These are phyloP conservation scores for Phytopythium ostracodes DNA, from an alignment of 352 stramenopile species.

Conservation along the genomic window DNA sequence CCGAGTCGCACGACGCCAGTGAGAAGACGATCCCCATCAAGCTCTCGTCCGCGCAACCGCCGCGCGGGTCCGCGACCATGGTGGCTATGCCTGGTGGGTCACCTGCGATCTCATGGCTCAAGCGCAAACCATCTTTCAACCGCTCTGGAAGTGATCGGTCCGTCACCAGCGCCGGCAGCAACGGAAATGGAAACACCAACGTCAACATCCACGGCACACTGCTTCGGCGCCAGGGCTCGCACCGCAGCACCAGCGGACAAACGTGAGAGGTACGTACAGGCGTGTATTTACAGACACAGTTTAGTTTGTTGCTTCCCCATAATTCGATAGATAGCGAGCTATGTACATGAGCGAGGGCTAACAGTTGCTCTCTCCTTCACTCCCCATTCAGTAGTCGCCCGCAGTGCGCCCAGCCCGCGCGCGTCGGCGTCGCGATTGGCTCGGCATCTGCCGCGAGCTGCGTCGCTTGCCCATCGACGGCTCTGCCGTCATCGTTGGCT, in stretches of 20 bases:
- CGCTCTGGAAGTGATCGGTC: neutral
- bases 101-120: neutral
- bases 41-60: constrained; percentile 27
- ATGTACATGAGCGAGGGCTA: neutral
- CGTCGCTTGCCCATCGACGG: neutral
- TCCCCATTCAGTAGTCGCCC: neutral
- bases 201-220: neutral
- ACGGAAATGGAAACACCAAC: neutral
- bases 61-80: neutral
- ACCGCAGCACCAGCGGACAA: neutral
- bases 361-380: neutral
- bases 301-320: neutral
- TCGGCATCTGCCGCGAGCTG: constrained; percentile 1
- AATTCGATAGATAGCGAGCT: constrained; percentile 4
- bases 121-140: constrained; percentile 2
- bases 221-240: neutral
- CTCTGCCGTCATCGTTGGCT: neutral
- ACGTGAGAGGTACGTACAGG: neutral
- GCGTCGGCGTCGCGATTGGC: neutral
- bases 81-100: neutral
- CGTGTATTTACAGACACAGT: constrained; percentile 4
- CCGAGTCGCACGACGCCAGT: constrained; percentile 53
- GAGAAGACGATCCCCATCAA: constrained; percentile 61
- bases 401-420: neutral
- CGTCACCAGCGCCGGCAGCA: neutral